phyloP scores from a whole-genome alignment of 148 eudicot species.

The Nepenthes mirabilis region DNA sequence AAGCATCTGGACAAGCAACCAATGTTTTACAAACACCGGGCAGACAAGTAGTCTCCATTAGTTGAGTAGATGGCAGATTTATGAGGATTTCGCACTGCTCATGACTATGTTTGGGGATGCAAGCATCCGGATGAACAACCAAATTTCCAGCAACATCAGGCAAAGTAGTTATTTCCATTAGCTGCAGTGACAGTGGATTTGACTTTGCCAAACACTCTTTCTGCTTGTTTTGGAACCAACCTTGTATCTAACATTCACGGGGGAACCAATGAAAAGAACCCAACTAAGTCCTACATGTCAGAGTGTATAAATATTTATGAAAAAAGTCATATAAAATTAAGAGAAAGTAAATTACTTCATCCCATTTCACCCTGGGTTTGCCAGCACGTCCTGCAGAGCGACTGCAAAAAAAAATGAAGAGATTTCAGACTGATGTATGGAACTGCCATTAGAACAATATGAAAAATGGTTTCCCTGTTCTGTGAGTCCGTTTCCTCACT shows the following conservation, averaged over 20 bases:
- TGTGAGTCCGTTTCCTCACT: background rate
- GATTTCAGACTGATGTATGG: background rate
- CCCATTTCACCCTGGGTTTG: slow-evolving; percentile 64
- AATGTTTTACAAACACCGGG: slow-evolving; percentile 1
- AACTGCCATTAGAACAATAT: background rate
- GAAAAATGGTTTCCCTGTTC: background rate
- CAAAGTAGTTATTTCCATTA: too few relatives aligned
- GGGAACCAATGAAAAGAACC: too few relatives aligned
- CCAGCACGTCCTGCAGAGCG: slow-evolving; percentile 69
- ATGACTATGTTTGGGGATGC: background rate
- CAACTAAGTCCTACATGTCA: too few relatives aligned
- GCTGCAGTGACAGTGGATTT: too few relatives aligned
- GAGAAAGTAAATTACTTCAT: slow-evolving; percentile 36
- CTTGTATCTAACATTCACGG: too few relatives aligned
- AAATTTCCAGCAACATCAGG: too few relatives aligned
- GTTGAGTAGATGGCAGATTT: background rate
- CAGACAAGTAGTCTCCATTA: slow-evolving; percentile 1
- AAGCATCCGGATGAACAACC: too few relatives aligned
- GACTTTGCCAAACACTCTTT: too few relatives aligned
- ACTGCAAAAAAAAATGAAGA: slow-evolving; percentile 26
- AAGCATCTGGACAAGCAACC: background rate
- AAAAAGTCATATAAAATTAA: slow-evolving; percentile 2
- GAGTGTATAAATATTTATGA: background rate
- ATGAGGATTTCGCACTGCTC: background rate
- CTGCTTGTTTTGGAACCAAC: too few relatives aligned